Evolutionary conservation across 139 green algal genomes (phyloP).

Genomic region (Yamagishiella unicocca): DNA sequence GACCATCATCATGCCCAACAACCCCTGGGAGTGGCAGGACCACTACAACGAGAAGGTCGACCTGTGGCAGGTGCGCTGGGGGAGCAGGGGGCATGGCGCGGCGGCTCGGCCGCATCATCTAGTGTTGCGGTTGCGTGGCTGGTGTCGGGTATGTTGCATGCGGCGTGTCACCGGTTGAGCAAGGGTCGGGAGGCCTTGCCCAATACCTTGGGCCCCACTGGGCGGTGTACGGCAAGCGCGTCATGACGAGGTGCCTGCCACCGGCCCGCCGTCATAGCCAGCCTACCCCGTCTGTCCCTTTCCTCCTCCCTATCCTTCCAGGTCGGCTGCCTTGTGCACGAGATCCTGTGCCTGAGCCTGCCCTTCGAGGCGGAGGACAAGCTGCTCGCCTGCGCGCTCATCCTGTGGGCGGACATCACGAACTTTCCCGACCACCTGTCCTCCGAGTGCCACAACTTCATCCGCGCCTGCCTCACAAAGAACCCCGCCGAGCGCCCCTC

Average conservation of each 20-base stretch:
- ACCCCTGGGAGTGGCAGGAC: slow-evolving; percentile 60
- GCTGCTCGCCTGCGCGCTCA: slow-evolving; percentile 57
- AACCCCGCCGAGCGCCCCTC: slow-evolving; percentile 64
- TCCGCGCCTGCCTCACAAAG: slow-evolving; percentile 63
- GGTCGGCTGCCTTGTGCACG: slow-evolving; percentile 70
- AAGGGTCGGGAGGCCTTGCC: too few relatives aligned
- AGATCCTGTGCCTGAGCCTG: slow-evolving; percentile 67
- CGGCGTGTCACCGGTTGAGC: too few relatives aligned
- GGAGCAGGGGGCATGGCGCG: background rate
- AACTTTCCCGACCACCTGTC: slow-evolving; percentile 55
- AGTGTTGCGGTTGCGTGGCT: too few relatives aligned
- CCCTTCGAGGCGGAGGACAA: slow-evolving; percentile 71
- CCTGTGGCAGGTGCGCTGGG: slow-evolving; percentile 61
- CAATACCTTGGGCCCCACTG: too few relatives aligned
- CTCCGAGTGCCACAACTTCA: slow-evolving; percentile 68
- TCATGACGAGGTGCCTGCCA: too few relatives aligned
- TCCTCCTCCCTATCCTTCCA: slow-evolving; percentile 15
- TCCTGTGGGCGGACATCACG: slow-evolving; percentile 69
- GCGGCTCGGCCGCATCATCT: too few relatives aligned
- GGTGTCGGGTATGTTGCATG: too few relatives aligned
- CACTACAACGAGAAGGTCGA: slow-evolving; percentile 74
- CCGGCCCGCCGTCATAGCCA: background rate
- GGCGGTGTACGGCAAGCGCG: too few relatives aligned
- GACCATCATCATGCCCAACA: slow-evolving; percentile 41
- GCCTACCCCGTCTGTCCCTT: background rate